phyloP scores from a whole-genome alignment of 352 stramenopile species.

The Hyaloperonospora brassicae region DNA sequence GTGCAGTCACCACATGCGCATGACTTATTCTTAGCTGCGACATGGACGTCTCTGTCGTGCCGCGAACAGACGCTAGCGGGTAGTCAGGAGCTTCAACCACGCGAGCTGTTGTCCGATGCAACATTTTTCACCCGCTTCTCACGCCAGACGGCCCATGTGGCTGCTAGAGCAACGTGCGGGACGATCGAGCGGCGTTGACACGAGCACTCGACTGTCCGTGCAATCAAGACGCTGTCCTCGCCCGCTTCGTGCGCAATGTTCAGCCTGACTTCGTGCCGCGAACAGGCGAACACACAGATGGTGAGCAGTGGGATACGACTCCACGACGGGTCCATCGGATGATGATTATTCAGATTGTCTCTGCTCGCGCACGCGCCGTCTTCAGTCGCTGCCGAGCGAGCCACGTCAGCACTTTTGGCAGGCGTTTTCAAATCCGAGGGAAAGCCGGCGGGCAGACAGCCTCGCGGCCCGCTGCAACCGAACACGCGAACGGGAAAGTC shows the following conservation, averaged over 20 bases:
- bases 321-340: slow-evolving; percentile 16
- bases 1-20: not conserved
- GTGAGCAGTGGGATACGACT: slow-evolving; percentile 10
- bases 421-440: slow-evolving; percentile 19
- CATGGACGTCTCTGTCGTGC: slow-evolving; percentile 8
- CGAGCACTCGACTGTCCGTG: too few relatives aligned
- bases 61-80: slow-evolving; percentile 10
- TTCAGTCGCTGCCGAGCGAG: slow-evolving; percentile 10
- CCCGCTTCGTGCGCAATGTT: too few relatives aligned
- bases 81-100: slow-evolving; percentile 3
- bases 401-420: slow-evolving; percentile 10
- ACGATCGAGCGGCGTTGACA: too few relatives aligned
- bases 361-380: slow-evolving; percentile 13
- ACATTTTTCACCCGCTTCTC: slow-evolving; percentile 3
- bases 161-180: too few relatives aligned
- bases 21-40: slow-evolving; percentile 4
- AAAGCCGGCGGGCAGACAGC: slow-evolving; percentile 3
- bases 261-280: too few relatives aligned
- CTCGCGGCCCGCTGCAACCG: not conserved
- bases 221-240: not conserved
- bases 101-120: slow-evolving; percentile 11
- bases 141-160: slow-evolving; percentile 1
- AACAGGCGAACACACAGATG: slow-evolving; percentile 5
- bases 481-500: too few relatives aligned
- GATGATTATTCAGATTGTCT: slow-evolving; percentile 10